Conservation (phyloP, 2,329 filamentous ascomycete species). For the Pseudogymnoascus sp. region DNA sequence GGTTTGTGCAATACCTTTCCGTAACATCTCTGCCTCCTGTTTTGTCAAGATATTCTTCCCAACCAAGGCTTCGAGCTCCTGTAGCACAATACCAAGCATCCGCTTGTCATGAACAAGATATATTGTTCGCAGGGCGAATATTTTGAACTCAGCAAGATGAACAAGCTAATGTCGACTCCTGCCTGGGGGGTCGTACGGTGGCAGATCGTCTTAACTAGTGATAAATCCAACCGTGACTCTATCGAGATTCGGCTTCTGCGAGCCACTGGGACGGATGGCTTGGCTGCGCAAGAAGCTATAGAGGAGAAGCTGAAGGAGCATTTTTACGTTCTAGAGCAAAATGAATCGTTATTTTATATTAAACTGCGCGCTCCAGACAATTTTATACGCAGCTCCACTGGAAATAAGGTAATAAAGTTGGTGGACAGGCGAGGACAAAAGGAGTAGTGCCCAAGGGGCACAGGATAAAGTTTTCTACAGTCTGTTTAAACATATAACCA, state of each 20-base stretch:
- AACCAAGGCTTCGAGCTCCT: conserved; percentile 24
- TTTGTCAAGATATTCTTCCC: conserved; percentile 16
- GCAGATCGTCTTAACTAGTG: not conserved
- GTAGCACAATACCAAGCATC: conserved; percentile 29
- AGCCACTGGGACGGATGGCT: not conserved
- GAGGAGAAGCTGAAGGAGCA: not conserved
- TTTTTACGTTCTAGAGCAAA: not conserved
- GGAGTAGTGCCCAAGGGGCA: too few relatives aligned
- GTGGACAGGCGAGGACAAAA: not conserved
- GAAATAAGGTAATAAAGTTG: not conserved
- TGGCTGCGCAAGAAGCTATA: not conserved
- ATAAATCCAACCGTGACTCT: not conserved
- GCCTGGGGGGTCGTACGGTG: not conserved
- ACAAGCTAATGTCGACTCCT: not conserved
- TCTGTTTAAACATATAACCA: too few relatives aligned
- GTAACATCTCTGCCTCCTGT: conserved; percentile 18
- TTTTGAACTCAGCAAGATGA: not conserved
- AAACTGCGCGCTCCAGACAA: not conserved
- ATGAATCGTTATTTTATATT: not conserved
- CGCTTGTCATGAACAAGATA: conserved; percentile 29
- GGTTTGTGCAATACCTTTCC: conserved; percentile 21
- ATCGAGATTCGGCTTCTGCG: not conserved
- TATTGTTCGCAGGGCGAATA: conserved; percentile 22
- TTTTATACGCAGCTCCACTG: not conserved
- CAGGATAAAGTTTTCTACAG: too few relatives aligned